Evolutionary conservation across 148 eudicot genomes (phyloP).

Genomic region (Gaultheria prostrata): DNA sequence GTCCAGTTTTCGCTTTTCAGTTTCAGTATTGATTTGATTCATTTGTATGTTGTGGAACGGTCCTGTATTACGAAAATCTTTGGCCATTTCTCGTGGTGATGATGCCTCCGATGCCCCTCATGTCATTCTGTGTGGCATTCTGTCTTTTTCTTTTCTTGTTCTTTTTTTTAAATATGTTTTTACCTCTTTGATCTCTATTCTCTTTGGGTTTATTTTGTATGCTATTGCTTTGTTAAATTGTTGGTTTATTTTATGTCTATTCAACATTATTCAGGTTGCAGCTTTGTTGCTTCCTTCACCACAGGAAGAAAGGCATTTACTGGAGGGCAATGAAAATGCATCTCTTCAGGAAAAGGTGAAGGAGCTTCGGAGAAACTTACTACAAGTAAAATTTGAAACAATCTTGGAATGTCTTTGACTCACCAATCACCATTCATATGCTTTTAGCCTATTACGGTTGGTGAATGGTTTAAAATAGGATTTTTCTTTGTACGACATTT

Average conservation of each 20-base stretch:
- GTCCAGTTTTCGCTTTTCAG: background rate
- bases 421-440: background rate
- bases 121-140: constrained; percentile 5
- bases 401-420: background rate
- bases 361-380: constrained; percentile 80
- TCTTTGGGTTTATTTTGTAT: background rate
- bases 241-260: background rate
- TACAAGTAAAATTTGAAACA: constrained; percentile 50
- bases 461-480: background rate
- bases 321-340: constrained; percentile 69
- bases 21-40: background rate
- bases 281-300: constrained; percentile 80
- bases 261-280: constrained; percentile 56
- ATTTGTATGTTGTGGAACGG: constrained; percentile 16
- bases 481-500: background rate
- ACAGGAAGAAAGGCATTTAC: constrained; percentile 82
- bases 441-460: too few relatives aligned
- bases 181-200: constrained; percentile 3
- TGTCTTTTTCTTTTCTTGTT: background rate
- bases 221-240: background rate
- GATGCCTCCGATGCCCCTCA: constrained; percentile 53
- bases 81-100: constrained; percentile 26
- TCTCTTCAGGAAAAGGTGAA: constrained; percentile 70
- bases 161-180: too few relatives aligned
- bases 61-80: constrained; percentile 24